phyloP scores from a whole-genome alignment of 2,329 filamentous ascomycete species.

The Fusarium ramigenum region DNA sequence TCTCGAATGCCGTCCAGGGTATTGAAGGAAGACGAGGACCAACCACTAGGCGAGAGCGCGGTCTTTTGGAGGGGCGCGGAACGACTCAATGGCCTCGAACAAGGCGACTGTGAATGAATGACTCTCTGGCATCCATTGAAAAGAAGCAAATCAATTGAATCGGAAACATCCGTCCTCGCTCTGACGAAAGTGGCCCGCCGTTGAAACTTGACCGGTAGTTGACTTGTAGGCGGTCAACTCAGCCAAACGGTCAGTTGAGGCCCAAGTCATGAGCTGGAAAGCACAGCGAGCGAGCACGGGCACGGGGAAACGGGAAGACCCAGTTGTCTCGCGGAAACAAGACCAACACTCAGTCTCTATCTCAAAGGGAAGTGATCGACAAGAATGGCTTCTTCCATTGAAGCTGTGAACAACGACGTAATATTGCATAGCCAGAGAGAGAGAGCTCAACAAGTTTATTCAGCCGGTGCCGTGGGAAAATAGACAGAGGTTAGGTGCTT shows the following conservation, averaged over 20 bases:
- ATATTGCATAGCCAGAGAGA: conserved; percentile 26
- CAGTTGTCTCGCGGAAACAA: conserved; percentile 28
- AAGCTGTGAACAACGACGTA: conserved; percentile 35
- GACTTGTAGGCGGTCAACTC: conserved; percentile 19
- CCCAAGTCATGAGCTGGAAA: conserved; percentile 15
- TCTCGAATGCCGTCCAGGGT: conserved; percentile 9
- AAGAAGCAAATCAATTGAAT: not conserved
- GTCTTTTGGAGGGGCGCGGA: not conserved
- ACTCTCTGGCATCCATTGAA: not conserved
- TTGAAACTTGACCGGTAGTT: conserved; percentile 1
- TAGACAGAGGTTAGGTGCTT: not conserved
- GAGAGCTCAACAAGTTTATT: conserved; percentile 10
- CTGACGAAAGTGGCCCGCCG: conserved; percentile 14
- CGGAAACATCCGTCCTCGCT: conserved; percentile 19
- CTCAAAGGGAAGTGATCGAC: conserved; percentile 39
- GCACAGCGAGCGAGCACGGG: conserved; percentile 7
- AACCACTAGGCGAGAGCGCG: not conserved
- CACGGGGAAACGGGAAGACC: conserved; percentile 28
- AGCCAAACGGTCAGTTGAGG: conserved; percentile 31
- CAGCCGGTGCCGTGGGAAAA: conserved; percentile 21
- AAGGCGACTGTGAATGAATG: conserved; percentile 16
- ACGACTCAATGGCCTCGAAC: conserved; percentile 4
- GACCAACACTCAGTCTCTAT: conserved; percentile 7
- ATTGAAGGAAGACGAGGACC: not conserved
- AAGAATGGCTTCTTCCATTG: not conserved